Base-by-base conservation (phyloP, 1,284 basidiomycete genomes). In the Meripilus lineatus region DNA sequence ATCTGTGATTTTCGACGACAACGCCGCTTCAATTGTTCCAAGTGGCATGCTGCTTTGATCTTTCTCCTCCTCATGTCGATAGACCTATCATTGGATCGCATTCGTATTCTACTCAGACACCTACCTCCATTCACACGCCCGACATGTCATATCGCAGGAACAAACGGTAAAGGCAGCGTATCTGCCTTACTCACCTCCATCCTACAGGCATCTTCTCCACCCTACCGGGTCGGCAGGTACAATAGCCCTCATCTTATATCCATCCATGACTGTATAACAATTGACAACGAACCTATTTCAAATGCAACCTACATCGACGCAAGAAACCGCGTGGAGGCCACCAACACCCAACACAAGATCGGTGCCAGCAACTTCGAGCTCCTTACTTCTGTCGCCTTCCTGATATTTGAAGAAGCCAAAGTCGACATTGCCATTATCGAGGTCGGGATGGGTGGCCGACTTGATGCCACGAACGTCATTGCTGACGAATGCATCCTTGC, bases 91-190 rank as follows among this genome's bases (percentile, higher is more conserved):
- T 73, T 96, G 1, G 71, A 82, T 32, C 79, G 91, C 4, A 82
- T 97, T 53, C 61, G 61, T 18, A 63, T 52, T 4, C 71, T 96
- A 2, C 72, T 86, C 40, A 49, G 59, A 4, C 62, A 72, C 42
- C 71, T 97, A 2, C 82, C 81, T 0, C 68, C 74, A 0, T 83
- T 87, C 56, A 77, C 69, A 0, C 79, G 91, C 2, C 94, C 93
- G 0, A 91, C 94, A 1, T 75, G 93, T 30, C 96, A 99, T 59
- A 77, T 99, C 41, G 85, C 93, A 3, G 95, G 96, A 0, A 99
- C 96, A 0, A 99, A 99, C 65, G 95, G 95, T 23, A 99, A 99
- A 65, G 96, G 96, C 22, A 93, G 88, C 48, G 90, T 94, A 8
- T 85, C 91, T 6, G 84, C 87, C 2, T 72, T 94, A 41, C 67